These are phyloP conservation scores for Aspergillus campestris DNA, from an alignment of 495 filamentous ascomycete genomes.

Conservation along the genomic window DNA sequence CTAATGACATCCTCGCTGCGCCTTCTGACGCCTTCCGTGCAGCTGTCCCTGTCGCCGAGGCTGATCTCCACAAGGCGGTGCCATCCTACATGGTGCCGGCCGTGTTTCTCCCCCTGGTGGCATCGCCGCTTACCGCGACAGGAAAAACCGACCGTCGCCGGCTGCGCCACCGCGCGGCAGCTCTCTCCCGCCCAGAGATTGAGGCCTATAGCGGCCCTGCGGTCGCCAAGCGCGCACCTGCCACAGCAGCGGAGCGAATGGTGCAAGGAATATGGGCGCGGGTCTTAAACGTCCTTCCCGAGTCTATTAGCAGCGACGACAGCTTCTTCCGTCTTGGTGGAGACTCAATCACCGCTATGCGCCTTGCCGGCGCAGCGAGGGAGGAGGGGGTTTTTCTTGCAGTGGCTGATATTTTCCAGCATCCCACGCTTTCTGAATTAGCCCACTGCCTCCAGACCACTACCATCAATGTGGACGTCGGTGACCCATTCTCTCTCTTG, in stretches of 20 bases:
- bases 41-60: no score
- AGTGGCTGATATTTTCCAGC: constrained; percentile 36
- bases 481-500: not conserved
- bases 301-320: constrained; percentile 16
- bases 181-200: constrained; percentile 2
- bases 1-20: not conserved
- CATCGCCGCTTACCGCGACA: constrained; percentile 24
- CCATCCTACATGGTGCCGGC: constrained; percentile 35
- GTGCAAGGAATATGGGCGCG: constrained; percentile 26
- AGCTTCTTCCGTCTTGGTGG: constrained; percentile 45
- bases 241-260: constrained; percentile 12
- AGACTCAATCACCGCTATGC: constrained; percentile 44
- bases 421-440: constrained; percentile 3
- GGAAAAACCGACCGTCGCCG: constrained; percentile 30
- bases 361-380: constrained; percentile 29
- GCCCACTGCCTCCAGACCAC: not conserved
- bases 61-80: not conserved
- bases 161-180: constrained; percentile 1
- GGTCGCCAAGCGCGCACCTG: not conserved
- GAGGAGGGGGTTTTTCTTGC: constrained; percentile 25
- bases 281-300: constrained; percentile 13
- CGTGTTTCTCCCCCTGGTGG: constrained; percentile 22
- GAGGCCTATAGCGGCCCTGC: not conserved
- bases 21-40: no score
- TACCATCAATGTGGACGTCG: not conserved